Evolutionary conservation across 1,139 yeast genomes (phyloP).

Genomic region (Kodamaea derodonti): DNA sequence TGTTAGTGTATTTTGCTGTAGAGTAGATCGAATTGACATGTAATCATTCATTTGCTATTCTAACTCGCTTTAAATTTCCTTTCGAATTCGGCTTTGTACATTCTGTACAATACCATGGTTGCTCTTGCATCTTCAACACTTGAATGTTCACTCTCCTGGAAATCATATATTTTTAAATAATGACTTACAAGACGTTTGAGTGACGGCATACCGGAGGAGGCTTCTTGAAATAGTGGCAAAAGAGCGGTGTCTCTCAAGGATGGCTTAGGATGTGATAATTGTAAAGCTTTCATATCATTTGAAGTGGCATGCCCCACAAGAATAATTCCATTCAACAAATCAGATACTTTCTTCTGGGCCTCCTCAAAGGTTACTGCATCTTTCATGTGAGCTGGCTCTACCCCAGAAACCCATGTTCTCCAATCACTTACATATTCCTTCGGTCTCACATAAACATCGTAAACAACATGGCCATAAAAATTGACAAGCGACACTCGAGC

Average conservation of each 20-base stretch:
- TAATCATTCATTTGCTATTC: too few relatives aligned
- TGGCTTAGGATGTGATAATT: constrained; percentile 62
- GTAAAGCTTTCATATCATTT: constrained; percentile 69
- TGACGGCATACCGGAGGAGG: constrained; percentile 55
- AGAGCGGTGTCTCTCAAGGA: constrained; percentile 72
- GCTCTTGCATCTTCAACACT: constrained; percentile 91
- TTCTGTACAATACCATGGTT: constrained; percentile 72
- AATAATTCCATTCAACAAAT: constrained; percentile 48
- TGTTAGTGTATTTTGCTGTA: too few relatives aligned
- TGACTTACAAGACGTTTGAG: constrained; percentile 1
- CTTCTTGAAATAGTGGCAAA: constrained; percentile 53
- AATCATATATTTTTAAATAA: constrained; percentile 31
- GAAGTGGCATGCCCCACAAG: constrained; percentile 79
- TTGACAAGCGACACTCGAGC: constrained; percentile 89
- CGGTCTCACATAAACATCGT: constrained; percentile 77
- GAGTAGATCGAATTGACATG: too few relatives aligned
- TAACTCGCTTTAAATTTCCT: constrained; percentile 1
- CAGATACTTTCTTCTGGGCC: constrained; percentile 58
- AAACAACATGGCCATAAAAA: constrained; percentile 65
- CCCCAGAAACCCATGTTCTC: constrained; percentile 95
- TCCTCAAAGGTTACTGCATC: constrained; percentile 61
- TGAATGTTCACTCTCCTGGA: constrained; percentile 77
- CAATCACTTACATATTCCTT: constrained; percentile 76
- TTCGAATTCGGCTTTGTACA: constrained; percentile 61
- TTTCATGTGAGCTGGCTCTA: constrained; percentile 64